Conservation (phyloP, 345 rosid genomes). For the Punica granatum region DNA sequence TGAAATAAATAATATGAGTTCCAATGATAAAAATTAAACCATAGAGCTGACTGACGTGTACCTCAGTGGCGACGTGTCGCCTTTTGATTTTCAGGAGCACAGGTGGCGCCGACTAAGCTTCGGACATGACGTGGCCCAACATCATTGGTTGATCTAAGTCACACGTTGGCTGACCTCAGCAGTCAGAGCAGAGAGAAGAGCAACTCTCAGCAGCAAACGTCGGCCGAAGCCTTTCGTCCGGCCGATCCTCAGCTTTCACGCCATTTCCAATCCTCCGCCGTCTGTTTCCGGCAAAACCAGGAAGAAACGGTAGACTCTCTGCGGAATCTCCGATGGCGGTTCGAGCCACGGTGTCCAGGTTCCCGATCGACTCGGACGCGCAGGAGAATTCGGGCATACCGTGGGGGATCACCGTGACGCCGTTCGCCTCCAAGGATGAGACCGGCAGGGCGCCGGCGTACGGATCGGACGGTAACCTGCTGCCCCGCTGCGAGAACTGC, state of each 20-base stretch:
- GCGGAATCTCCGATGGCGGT: conserved; percentile 47
- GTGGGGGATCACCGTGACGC: conserved; percentile 88
- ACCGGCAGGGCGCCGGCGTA: conserved; percentile 60
- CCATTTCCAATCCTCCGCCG: neutral
- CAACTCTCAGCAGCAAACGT: neutral
- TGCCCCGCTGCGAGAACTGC: conserved; percentile 93
- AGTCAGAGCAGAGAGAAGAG: neutral
- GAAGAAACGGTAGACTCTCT: conserved; percentile 43
- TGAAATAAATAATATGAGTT: no score
- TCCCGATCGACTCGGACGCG: conserved; percentile 71
- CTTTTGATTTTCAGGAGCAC: neutral
- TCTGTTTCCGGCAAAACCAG: neutral
- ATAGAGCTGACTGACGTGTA: no score
- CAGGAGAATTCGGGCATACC: conserved; percentile 81
- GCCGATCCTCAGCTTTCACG: no score
- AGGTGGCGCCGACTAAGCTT: neutral
- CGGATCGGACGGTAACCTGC: conserved; percentile 73
- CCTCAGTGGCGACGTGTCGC: neutral
- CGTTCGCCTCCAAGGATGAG: conserved; percentile 84
- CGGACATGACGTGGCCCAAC: neutral
- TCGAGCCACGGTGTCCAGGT: conserved; percentile 72
- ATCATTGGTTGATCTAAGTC: neutral
- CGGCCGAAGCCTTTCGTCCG: neutral
- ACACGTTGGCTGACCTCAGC: neutral
- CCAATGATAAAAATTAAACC: no score